Evolutionary conservation across 2,329 filamentous ascomycete genomes (phyloP).

Genomic region (Cladosporium cucumerinum): DNA sequence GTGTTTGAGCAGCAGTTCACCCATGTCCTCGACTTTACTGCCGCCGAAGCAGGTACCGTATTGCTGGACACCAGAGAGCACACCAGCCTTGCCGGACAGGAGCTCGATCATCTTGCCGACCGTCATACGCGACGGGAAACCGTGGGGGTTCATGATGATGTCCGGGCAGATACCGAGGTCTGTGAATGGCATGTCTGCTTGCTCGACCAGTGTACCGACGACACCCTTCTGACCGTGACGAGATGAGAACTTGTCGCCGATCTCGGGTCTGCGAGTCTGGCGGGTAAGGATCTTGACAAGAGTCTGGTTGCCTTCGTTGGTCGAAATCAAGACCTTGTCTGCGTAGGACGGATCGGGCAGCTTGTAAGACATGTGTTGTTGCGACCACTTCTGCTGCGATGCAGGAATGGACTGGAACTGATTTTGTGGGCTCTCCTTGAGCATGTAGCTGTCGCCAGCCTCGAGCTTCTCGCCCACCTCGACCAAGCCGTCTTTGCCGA

Average conservation of each 20-base stretch:
- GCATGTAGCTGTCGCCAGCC: conserved; percentile 79
- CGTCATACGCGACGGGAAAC: conserved; percentile 99
- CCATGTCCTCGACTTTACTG: conserved; percentile 86
- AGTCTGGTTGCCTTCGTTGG: conserved; percentile 79
- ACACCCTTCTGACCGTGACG: conserved; percentile 98
- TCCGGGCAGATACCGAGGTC: conserved; percentile 89
- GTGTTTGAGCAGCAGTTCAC: conserved; percentile 74
- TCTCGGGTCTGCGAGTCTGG: conserved; percentile 91
- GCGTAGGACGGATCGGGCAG: conserved; percentile 63
- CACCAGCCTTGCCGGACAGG: conserved; percentile 87
- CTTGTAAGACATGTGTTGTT: conserved; percentile 60
- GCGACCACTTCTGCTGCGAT: conserved; percentile 30
- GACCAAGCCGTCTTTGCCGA: conserved; percentile 85
- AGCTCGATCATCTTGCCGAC: conserved; percentile 97
- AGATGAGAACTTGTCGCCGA: conserved; percentile 98
- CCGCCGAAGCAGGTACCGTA: conserved; percentile 87
- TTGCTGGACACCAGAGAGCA: conserved; percentile 78
- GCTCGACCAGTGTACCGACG: conserved; percentile 91
- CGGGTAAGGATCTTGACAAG: conserved; percentile 92
- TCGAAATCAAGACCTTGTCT: conserved; percentile 92
- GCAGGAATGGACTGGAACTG: conserved; percentile 52
- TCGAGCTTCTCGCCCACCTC: conserved; percentile 78
- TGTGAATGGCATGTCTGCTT: conserved; percentile 95
- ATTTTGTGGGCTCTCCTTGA: conserved; percentile 82
- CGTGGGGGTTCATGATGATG: conserved; percentile 99